A percentile compares a stretch with the other conserved stretches of the same genome.
phyloP scores from a whole-genome alignment of 176 grass and related monocot genomes.

The Cenchrus fungigraminus region DNA sequence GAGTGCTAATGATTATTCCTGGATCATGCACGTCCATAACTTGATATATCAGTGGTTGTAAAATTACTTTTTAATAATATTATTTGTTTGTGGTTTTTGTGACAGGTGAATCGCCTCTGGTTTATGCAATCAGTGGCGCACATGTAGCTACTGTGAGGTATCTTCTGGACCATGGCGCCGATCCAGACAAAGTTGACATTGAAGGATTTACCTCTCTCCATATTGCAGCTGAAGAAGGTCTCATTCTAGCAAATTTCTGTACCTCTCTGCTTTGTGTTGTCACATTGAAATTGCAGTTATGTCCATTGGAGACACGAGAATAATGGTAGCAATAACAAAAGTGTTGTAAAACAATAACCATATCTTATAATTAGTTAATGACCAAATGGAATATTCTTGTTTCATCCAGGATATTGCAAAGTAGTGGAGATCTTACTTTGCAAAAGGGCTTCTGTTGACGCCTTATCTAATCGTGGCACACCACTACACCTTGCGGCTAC shows the following conservation, averaged over 20 bases:
- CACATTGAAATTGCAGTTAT: not conserved
- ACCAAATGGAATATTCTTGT: conserved; percentile 1
- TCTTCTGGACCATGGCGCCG: conserved; percentile 17
- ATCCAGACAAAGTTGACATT: conserved; percentile 15
- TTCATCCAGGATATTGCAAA: conserved; percentile 25
- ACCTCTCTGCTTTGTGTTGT: not conserved
- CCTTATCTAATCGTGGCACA: conserved; percentile 30
- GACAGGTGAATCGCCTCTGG: conserved; percentile 24
- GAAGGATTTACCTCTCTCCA: conserved; percentile 37
- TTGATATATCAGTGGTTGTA: not conserved
- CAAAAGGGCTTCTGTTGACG: conserved; percentile 26
- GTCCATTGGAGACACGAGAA: not conserved
- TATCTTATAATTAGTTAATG: not conserved
- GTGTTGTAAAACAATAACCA: not conserved
- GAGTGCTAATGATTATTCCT: not conserved
- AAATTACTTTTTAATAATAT: not conserved
- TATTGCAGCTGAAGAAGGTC: conserved; percentile 30
- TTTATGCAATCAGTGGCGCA: conserved; percentile 28
- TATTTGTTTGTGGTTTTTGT: not conserved
- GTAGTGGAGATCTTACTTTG: conserved; percentile 17
- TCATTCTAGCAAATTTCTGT: not conserved
- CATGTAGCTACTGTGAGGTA: conserved; percentile 17
- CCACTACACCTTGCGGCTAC: conserved; percentile 30
- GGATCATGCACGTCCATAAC: not conserved
- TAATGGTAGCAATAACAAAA: not conserved